These are phyloP conservation scores for Pleodorina starrii DNA, from an alignment of 139 green algal genomes.

Conservation along the genomic window DNA sequence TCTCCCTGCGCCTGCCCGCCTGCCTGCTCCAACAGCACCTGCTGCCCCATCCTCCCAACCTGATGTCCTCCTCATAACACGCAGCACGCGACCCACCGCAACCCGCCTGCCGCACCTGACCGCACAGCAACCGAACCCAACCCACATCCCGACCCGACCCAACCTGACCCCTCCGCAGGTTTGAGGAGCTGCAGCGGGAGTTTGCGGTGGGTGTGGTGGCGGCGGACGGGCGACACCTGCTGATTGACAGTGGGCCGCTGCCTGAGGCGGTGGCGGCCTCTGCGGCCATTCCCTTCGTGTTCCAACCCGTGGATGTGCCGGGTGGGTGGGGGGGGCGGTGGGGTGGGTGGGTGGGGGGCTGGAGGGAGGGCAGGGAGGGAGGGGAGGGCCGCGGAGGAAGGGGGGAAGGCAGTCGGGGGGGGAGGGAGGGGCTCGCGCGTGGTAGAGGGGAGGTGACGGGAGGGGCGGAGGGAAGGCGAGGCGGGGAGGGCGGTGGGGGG, in stretches of 20 bases:
- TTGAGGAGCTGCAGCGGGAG: conserved; percentile 84
- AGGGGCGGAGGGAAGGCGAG: background rate
- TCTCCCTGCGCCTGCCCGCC: too few species aligned
- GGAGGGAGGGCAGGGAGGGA: background rate
- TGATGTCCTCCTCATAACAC: too few species aligned
- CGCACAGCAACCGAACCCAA: too few species aligned
- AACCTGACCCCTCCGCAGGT: too few species aligned
- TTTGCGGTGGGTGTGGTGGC: conserved; percentile 76
- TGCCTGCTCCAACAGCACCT: too few species aligned
- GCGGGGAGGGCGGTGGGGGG: background rate
- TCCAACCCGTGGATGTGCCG: conserved; percentile 81
- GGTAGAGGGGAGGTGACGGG: background rate
- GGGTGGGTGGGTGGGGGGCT: background rate
- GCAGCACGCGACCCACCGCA: too few species aligned
- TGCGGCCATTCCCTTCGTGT: conserved; percentile 90
- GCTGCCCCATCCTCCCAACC: too few species aligned
- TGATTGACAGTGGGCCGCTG: conserved; percentile 86
- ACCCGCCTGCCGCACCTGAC: too few species aligned
- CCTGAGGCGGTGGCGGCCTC: conserved; percentile 90
- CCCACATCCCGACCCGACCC: too few species aligned
- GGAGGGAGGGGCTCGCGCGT: background rate
- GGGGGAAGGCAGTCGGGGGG: too few species aligned
- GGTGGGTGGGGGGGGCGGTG: conserved; percentile 54
- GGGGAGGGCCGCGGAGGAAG: background rate
- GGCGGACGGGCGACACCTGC: conserved; percentile 70